These are phyloP conservation scores for Colletotrichum cereale DNA, from an alignment of 2,329 filamentous ascomycete species.

Conservation along the genomic window DNA sequence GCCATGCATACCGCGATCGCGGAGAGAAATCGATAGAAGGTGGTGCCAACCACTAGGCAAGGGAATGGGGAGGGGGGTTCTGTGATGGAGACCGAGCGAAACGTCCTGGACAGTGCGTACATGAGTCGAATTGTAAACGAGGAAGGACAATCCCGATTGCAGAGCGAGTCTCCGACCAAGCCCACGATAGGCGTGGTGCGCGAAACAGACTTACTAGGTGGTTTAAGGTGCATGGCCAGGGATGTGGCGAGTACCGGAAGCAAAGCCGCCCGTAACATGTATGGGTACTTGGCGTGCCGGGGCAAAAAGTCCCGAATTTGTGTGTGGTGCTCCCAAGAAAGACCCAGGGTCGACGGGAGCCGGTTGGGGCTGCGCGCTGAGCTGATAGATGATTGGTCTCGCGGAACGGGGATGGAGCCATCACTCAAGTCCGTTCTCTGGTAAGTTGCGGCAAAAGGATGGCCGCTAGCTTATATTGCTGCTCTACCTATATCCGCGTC, in stretches of 20 bases:
- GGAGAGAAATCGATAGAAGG: not conserved
- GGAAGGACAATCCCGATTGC: not conserved
- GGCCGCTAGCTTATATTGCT: not conserved
- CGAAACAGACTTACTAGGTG: constrained; percentile 14
- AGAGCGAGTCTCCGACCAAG: constrained; percentile 6
- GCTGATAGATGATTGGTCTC: constrained; percentile 7
- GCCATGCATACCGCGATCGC: not conserved
- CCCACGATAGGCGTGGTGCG: constrained; percentile 14
- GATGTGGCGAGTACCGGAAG: constrained; percentile 24
- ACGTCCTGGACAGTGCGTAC: not conserved
- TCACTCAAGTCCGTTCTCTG: constrained; percentile 6
- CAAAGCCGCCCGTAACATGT: constrained; percentile 8
- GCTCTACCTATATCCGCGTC: not conserved
- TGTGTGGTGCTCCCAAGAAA: constrained; percentile 16
- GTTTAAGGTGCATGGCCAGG: constrained; percentile 22
- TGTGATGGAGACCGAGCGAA: not conserved
- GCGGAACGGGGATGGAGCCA: not conserved
- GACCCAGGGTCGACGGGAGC: constrained; percentile 19
- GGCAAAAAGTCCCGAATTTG: constrained; percentile 6
- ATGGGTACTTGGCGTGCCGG: constrained; percentile 5
- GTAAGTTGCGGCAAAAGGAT: not conserved
- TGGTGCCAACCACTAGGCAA: not conserved
- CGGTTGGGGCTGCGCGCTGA: constrained; percentile 3
- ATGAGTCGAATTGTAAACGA: not conserved
- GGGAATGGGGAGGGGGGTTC: not conserved